These are phyloP conservation scores for Citeromyces nyonsensis DNA, from an alignment of 805 yeast genomes.

Conservation along the genomic window DNA sequence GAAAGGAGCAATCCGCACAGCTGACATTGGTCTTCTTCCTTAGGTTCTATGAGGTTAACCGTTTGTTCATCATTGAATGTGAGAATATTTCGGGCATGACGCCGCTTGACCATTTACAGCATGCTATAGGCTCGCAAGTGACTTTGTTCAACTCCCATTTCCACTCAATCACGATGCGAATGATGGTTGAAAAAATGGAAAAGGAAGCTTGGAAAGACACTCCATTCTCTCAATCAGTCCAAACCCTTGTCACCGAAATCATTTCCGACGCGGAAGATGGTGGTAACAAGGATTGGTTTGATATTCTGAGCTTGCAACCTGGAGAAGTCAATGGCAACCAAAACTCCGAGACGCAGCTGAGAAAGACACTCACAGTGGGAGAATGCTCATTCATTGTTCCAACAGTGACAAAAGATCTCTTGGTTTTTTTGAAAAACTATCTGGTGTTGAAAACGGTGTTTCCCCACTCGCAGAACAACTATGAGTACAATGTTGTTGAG, in stretches of 20 bases:
- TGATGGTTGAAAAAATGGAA: slow-evolving; percentile 34
- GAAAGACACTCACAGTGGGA: slow-evolving; percentile 24
- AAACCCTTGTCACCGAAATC: slow-evolving; percentile 32
- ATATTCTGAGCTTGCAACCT: slow-evolving; percentile 12
- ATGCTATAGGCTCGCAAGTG: slow-evolving; percentile 51
- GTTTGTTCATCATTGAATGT: slow-evolving; percentile 66
- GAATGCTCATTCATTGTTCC: slow-evolving; percentile 45
- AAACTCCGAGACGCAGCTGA: slow-evolving; percentile 2
- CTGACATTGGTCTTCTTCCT: slow-evolving; percentile 47
- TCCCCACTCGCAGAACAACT: slow-evolving; percentile 22
- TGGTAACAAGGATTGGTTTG: slow-evolving; percentile 28
- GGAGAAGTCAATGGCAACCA: slow-evolving; percentile 6
- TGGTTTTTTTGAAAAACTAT: slow-evolving; percentile 30
- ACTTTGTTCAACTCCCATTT: slow-evolving; percentile 38
- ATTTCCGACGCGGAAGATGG: slow-evolving; percentile 28
- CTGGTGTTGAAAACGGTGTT: slow-evolving; percentile 40
- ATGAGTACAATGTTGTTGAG: slow-evolving; percentile 27
- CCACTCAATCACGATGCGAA: slow-evolving; percentile 33
- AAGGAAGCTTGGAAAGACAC: slow-evolving; percentile 72
- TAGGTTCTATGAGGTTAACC: slow-evolving; percentile 47
- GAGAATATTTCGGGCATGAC: slow-evolving; percentile 52
- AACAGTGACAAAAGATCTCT: slow-evolving; percentile 23
- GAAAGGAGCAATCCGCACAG: slow-evolving; percentile 55
- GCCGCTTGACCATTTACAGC: slow-evolving; percentile 43
- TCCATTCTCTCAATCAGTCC: slow-evolving; percentile 31